Conservation (phyloP, 257 asterid genomes). For the Dorcoceras hygrometricum region DNA sequence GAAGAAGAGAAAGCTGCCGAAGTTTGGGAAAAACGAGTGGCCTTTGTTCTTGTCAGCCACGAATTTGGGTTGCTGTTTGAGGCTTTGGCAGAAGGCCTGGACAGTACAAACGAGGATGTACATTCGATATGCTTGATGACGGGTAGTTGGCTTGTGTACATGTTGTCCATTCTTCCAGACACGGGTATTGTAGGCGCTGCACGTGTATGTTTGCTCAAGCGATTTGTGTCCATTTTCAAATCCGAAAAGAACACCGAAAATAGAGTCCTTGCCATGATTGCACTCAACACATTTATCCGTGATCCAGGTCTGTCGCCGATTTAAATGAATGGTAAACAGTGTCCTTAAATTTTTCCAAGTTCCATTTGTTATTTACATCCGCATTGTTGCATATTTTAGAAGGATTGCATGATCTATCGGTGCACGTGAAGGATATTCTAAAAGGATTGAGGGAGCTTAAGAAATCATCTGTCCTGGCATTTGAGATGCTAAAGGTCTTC, state of each 20-base stretch:
- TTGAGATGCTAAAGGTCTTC: constrained; percentile 61
- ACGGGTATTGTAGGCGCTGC: constrained; percentile 83
- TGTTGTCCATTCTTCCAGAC: constrained; percentile 72
- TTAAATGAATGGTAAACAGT: background rate
- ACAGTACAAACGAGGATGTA: constrained; percentile 49
- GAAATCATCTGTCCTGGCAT: constrained; percentile 60
- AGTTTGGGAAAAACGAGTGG: constrained; percentile 76
- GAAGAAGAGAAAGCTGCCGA: constrained; percentile 64
- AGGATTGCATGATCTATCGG: constrained; percentile 56
- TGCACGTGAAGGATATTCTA: constrained; percentile 61
- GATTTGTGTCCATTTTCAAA: constrained; percentile 60
- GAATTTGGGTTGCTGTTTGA: constrained; percentile 79
- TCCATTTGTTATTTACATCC: background rate
- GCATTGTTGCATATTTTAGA: constrained; percentile 40
- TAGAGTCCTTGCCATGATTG: constrained; percentile 73
- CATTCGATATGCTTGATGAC: constrained; percentile 65
- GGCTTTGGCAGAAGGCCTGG: constrained; percentile 71
- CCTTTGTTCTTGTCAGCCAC: constrained; percentile 67
- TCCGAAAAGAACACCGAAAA: constrained; percentile 53
- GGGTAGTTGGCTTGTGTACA: constrained; percentile 73
- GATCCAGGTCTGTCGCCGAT: constrained; percentile 58
- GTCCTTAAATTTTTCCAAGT: background rate
- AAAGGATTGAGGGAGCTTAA: constrained; percentile 75
- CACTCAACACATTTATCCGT: constrained; percentile 60
- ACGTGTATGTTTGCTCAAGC: constrained; percentile 64